A percentile compares a stretch with the other conserved stretches of the same genome.
Evolutionary conservation across 2,329 filamentous ascomycete species (phyloP).

Genomic region (Aspergillus melleus): DNA sequence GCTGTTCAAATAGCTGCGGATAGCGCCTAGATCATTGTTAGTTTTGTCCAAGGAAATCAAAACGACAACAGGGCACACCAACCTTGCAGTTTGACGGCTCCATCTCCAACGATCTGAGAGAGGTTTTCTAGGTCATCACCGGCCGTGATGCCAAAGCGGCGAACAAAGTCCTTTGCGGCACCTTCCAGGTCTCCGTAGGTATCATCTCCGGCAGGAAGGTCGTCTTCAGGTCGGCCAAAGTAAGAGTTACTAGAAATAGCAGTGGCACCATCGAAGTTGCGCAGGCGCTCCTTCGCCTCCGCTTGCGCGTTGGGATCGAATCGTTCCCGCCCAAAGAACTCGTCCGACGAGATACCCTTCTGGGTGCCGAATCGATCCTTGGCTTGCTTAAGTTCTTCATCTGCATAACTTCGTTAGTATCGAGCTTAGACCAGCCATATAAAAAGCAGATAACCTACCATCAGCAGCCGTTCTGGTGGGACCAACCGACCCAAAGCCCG

Average conservation of each 20-base stretch:
- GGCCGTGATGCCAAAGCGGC: constrained; percentile 92
- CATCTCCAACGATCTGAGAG: constrained; percentile 78
- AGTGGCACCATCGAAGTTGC: constrained; percentile 89
- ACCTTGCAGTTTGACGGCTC: constrained; percentile 79
- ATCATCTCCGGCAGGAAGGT: constrained; percentile 65
- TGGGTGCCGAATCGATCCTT: constrained; percentile 86
- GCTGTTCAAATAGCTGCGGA: constrained; percentile 51
- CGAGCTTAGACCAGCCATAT: neutral
- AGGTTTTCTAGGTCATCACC: constrained; percentile 95
- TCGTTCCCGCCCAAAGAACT: constrained; percentile 90
- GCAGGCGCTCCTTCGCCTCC: constrained; percentile 83
- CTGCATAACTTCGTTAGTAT: constrained; percentile 32
- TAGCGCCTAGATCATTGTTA: constrained; percentile 39
- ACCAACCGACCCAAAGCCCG: constrained; percentile 84
- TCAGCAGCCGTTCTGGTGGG: constrained; percentile 68
- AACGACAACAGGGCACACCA: constrained; percentile 22
- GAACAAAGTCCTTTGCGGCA: constrained; percentile 94
- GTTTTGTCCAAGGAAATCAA: neutral
- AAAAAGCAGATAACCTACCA: constrained; percentile 52
- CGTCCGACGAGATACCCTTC: constrained; percentile 96
- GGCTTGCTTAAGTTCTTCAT: constrained; percentile 79
- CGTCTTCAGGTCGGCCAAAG: constrained; percentile 90
- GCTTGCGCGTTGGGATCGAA: constrained; percentile 78
- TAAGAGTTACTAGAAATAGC: constrained; percentile 96
- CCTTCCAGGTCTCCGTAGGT: constrained; percentile 85